phyloP scores from a whole-genome alignment of 2,329 filamentous ascomycete species.

The Grosmannia clavigera region DNA sequence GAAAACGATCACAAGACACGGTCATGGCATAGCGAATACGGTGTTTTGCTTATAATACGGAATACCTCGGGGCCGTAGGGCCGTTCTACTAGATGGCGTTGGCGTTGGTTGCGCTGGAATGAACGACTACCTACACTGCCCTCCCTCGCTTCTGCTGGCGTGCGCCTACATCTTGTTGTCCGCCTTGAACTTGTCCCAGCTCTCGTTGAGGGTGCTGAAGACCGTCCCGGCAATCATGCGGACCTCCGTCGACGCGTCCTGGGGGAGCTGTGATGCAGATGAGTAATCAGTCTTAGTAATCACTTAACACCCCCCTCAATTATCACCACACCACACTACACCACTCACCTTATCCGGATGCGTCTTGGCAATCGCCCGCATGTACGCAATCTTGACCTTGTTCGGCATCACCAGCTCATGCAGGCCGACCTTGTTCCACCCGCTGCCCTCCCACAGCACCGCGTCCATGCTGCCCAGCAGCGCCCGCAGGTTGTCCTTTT shows the following conservation, averaged over 20 bases:
- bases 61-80: background rate
- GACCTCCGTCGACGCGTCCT: slow-evolving; percentile 52
- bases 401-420: slow-evolving; percentile 84
- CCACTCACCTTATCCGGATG: slow-evolving; percentile 86
- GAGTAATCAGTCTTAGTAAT: background rate
- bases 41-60: background rate
- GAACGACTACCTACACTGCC: background rate
- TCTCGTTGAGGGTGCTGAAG: slow-evolving; percentile 58
- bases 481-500: slow-evolving; percentile 83
- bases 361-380: slow-evolving; percentile 98
- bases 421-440: slow-evolving; percentile 95
- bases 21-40: background rate
- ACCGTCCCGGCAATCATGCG: slow-evolving; percentile 53
- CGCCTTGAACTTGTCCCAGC: slow-evolving; percentile 61
- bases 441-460: slow-evolving; percentile 82
- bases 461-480: slow-evolving; percentile 75
- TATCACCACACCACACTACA: too few species aligned
- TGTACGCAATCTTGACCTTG: slow-evolving; percentile 95
- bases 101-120: background rate
- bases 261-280: slow-evolving; percentile 39
- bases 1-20: background rate
- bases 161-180: slow-evolving; percentile 47
- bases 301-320: background rate
- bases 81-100: background rate
- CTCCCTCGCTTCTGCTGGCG: background rate